Percentiles rank a stretch among this genome's conserved stretches.
phyloP scores from a whole-genome alignment of 139 green algal genomes.

The Picochlorum sp. region DNA sequence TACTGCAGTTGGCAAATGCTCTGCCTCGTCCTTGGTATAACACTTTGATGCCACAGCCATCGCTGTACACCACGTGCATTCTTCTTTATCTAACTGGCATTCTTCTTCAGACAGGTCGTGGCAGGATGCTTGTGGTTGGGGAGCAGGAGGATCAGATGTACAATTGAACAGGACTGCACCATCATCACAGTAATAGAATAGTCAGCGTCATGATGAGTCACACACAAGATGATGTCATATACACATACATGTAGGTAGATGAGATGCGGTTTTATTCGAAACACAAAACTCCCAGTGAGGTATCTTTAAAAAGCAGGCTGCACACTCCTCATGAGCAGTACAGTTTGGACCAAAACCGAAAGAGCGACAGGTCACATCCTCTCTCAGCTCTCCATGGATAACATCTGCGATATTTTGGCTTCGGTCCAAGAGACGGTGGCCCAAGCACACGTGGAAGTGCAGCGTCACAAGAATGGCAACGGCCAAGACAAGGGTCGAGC shows the following conservation, averaged over 20 bases:
- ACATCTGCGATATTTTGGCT: no score
- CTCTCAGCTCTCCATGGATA: neutral
- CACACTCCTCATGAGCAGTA: neutral
- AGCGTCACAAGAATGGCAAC: no score
- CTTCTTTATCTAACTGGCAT: neutral
- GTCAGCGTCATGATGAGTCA: no score
- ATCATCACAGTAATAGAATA: no score
- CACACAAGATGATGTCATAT: no score
- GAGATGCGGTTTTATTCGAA: neutral
- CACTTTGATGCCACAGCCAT: slow-evolving; percentile 20
- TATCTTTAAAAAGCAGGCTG: neutral
- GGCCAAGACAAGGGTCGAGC: no score
- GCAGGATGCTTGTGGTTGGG: neutral
- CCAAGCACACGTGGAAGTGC: no score
- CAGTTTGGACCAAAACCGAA: neutral
- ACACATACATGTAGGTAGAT: neutral
- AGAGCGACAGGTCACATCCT: neutral
- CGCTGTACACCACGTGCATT: slow-evolving; percentile 15
- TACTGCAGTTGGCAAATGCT: slow-evolving; percentile 23
- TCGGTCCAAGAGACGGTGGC: no score
- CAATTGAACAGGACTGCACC: slow-evolving; percentile 20
- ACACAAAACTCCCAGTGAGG: neutral
- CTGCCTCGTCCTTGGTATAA: slow-evolving; percentile 22
- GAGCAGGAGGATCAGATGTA: neutral
- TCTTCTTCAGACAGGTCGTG: neutral